Base-by-base conservation (phyloP, 1,139 yeast species). In the Yamadazyma triangularis region DNA sequence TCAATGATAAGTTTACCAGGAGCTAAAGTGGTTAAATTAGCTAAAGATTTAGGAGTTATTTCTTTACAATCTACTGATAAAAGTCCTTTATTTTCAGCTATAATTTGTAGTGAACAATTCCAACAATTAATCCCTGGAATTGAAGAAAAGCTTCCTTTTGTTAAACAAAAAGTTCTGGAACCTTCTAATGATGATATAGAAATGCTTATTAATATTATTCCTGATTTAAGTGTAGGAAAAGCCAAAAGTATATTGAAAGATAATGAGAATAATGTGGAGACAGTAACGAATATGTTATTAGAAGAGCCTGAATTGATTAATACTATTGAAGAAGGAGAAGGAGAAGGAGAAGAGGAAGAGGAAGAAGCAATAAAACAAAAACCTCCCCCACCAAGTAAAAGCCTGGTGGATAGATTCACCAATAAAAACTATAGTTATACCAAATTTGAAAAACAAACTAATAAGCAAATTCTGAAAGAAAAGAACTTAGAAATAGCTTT, bases 401-500 rank as follows among this genome's bases (percentile, higher is more conserved):
- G 8, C 13, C 22, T 25, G n/a, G 12, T 7, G 13, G 18, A 25
- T 6, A 14, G 36, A 15, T 35, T 35, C 23, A 14, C 28, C 4
- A 15, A 31, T 2, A 21, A 27, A 7, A 30, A 35, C 11, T 28
- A 13, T 11, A 25, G 28, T 16, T 35, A 23, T 15, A 25, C 32
- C 11, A 38, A 33, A 15, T 8, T 35, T 4, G 11, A 32, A 4
- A 39, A 34, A 15, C 26, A 31, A 11, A 13, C 28, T 1, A 37
- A 29, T 13, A 22, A 26, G 6, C 30, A 31, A 13, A 9, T 69
- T 27, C 48, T 74, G 15, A 73, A 72, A 40, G 73, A 77, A 43
- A 71, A 64, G 43, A 77, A 86, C 0, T 55, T 85, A 27, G 64
- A 73, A 8, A 74, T 80, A 28, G 89, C 93, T 0, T 60, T 86